Base-by-base conservation (phyloP, 495 filamentous ascomycete genomes). In the Neurospora sp. region DNA sequence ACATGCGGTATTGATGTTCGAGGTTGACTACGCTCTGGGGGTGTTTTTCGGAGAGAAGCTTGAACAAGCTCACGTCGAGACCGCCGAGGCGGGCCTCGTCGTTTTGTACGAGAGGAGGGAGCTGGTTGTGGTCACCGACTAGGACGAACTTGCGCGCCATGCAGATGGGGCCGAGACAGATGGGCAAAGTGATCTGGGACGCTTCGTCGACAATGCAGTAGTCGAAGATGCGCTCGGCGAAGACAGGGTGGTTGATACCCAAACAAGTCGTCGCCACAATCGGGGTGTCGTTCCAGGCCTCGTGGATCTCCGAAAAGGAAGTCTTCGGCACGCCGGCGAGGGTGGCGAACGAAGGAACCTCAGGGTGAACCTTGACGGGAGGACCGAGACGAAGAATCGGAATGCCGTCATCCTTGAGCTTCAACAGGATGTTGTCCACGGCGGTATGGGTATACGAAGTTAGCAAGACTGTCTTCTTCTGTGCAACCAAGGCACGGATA, bases 181-280 rank as follows among this genome's bases (percentile, higher is more conserved):
- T 93, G 0, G 96, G 96, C 31, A 99, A 85, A 3, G 96, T 99
- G 81, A 98, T 97, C 78, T 99, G 96, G 9, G 94, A 97, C 0
- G 96, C 96, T 81, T 99, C 96, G 76, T 99, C 96, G 3, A 99
- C 94, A 74, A 99, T 97, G 76, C 96, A 99, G 79, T 97, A 97
- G 82, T 99, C 96, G 74, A 99, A 99, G 9, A 90, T 90, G 9
- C 96, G 92, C 74, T 94, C 91, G 72, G 86, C 91, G 84, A 99
- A 98, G 48, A 99, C 84, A 20, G 88, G 87, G 79, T 98, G 95
- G 79, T 90, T 93, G 77, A 98, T 91, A 3, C 94, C 93, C 20
- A 99, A 86, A 76, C 96, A 98, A 0, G 96, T 99, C 5, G 96
- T 97, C 20, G 96, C 96, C 9, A 99, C 96, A 45, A 99, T 88